Conservation (phyloP, 1,139 yeast genomes). For the Protomyces pachydermus region DNA sequence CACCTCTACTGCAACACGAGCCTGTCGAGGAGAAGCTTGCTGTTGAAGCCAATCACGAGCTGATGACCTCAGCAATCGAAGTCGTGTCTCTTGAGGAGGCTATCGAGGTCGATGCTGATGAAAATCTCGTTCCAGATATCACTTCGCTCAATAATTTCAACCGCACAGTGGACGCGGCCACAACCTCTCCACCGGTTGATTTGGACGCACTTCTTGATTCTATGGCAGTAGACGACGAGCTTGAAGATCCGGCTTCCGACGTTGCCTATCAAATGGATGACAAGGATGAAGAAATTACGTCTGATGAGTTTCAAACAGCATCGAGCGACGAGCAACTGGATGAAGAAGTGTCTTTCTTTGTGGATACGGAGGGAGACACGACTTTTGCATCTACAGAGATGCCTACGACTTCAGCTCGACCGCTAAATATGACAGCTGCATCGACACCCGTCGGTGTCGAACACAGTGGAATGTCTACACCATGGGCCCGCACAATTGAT, state of each 20-base stretch:
- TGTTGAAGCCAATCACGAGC: background rate
- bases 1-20: background rate
- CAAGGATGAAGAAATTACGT: background rate
- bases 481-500: conserved; percentile 22
- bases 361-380: background rate
- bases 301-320: background rate
- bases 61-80: background rate
- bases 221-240: background rate
- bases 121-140: background rate
- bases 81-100: background rate
- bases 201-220: background rate
- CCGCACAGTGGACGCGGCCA: background rate
- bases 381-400: background rate
- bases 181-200: background rate
- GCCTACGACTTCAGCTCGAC: background rate
- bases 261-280: background rate
- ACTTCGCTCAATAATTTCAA: background rate
- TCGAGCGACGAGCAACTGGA: background rate
- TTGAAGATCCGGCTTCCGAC: background rate
- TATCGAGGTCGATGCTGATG: background rate
- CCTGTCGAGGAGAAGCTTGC: background rate
- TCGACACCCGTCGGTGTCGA: background rate
- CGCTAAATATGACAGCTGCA: background rate
- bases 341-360: background rate
- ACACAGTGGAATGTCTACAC: background rate